phyloP scores from a whole-genome alignment of 2,329 filamentous ascomycete species.

The Colletotrichum liriopes region DNA sequence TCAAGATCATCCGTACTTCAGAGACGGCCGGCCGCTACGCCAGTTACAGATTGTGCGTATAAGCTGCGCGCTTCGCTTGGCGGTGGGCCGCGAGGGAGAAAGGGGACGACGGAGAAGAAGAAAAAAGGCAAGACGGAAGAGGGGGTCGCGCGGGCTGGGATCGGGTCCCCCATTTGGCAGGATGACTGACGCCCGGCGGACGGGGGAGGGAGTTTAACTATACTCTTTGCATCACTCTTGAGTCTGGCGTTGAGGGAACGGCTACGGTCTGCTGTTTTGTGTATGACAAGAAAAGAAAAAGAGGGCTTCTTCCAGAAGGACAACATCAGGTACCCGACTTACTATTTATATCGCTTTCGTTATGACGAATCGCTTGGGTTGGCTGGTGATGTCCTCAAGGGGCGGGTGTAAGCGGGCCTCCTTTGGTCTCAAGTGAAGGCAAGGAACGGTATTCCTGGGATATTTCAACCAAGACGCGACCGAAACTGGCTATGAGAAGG shows the following conservation, averaged over 20 bases:
- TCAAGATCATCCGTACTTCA: constrained; percentile 97
- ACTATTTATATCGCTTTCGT: constrained; percentile 7
- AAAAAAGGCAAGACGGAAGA: not conserved
- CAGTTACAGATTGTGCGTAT: constrained; percentile 86
- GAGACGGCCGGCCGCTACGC: constrained; percentile 98
- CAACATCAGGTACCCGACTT: constrained; percentile 26
- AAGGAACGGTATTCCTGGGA: not conserved
- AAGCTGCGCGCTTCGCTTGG: constrained; percentile 44
- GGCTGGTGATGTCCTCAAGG: not conserved
- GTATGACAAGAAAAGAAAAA: constrained; percentile 37
- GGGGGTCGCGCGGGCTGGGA: constrained; percentile 8
- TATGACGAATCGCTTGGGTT: not conserved
- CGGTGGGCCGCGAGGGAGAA: not conserved
- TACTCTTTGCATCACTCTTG: constrained; percentile 43
- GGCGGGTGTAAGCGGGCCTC: not conserved
- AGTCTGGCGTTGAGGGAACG: constrained; percentile 42
- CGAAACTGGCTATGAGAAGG: too few species aligned
- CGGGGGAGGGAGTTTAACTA: constrained; percentile 26
- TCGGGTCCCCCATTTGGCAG: not conserved
- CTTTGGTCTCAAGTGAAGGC: not conserved
- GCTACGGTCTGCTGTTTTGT: constrained; percentile 43
- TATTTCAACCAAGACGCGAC: not conserved
- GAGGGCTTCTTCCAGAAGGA: constrained; percentile 32
- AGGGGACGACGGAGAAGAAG: not conserved
- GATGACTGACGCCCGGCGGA: constrained; percentile 15